Conservation (phyloP, 1,139 yeast genomes). For the Diutina siamensis region DNA sequence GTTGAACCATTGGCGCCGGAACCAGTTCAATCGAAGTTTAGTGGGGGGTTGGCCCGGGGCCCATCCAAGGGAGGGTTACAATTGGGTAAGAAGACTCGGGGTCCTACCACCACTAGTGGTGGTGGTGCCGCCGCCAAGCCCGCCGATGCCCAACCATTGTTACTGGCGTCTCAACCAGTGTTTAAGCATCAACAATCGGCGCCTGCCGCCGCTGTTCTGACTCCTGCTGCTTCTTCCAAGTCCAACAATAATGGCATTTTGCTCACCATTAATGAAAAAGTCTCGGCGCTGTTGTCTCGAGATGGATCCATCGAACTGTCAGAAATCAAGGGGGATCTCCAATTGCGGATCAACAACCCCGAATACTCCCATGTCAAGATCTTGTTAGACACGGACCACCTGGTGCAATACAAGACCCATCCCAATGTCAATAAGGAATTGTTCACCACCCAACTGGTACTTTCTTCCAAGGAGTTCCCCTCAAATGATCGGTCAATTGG, state of each 20-base stretch:
- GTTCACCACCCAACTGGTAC: conserved; percentile 45
- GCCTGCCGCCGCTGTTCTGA: conserved; percentile 8
- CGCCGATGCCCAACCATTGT: conserved; percentile 22
- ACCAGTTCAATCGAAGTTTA: neutral
- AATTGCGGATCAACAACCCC: conserved; percentile 71
- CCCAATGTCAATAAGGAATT: conserved; percentile 82
- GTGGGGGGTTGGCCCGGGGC: conserved; percentile 19
- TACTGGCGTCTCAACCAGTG: conserved; percentile 3
- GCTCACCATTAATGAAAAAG: conserved; percentile 65
- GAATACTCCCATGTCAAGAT: conserved; percentile 57
- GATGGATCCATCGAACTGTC: conserved; percentile 70
- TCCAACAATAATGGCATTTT: conserved; percentile 65
- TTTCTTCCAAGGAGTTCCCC: conserved; percentile 85
- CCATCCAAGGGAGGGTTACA: conserved; percentile 49
- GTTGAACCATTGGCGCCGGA: conserved; percentile 2
- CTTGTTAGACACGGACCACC: conserved; percentile 28
- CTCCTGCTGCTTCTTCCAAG: conserved; percentile 11
- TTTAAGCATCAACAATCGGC: conserved; percentile 16
- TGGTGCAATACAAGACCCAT: conserved; percentile 79
- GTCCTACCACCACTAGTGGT: conserved; percentile 18
- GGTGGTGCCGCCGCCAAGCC: conserved; percentile 16
- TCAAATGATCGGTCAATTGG: conserved; percentile 83
- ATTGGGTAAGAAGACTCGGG: conserved; percentile 53
- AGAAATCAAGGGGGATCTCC: conserved; percentile 86
- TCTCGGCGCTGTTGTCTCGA: conserved; percentile 67